Percentiles rank a stretch among this genome's conserved stretches.
Evolutionary conservation across 805 yeast genomes (phyloP).

Genomic region (Candida argentea): DNA sequence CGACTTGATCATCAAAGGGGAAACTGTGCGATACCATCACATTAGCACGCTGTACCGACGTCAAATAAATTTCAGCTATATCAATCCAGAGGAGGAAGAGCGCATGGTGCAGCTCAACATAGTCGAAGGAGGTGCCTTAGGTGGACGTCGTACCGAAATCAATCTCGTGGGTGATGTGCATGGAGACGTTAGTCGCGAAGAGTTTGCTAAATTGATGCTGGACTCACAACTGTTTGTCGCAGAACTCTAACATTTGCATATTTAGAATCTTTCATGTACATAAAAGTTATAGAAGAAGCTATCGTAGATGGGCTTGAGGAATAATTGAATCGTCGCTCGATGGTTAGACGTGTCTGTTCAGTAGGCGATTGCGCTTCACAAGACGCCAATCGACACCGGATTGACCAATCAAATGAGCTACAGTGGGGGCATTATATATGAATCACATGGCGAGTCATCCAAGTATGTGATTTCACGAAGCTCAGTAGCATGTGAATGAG

Average conservation of each 20-base stretch:
- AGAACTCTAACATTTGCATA: constrained; percentile 6
- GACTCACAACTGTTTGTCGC: constrained; percentile 10
- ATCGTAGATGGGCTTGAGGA: background rate
- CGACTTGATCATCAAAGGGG: constrained; percentile 27
- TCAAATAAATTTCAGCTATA: constrained; percentile 31
- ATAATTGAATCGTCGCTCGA: background rate
- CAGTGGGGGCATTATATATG: too few relatives aligned
- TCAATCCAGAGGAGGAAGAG: constrained; percentile 8
- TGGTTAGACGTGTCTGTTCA: too few relatives aligned
- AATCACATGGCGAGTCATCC: too few relatives aligned
- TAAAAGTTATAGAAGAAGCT: background rate
- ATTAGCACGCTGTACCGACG: constrained; percentile 34
- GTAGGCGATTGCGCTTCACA: too few relatives aligned
- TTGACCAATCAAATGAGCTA: too few relatives aligned
- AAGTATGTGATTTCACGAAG: too few relatives aligned
- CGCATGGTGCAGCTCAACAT: constrained; percentile 31
- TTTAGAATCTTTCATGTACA: constrained; percentile 1
- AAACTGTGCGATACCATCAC: constrained; percentile 33
- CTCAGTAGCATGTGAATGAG: too few relatives aligned
- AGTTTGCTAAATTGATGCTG: constrained; percentile 17
- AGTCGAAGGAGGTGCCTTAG: constrained; percentile 49
- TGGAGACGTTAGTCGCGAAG: constrained; percentile 9
- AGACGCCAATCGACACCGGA: too few relatives aligned
- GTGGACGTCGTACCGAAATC: constrained; percentile 44
- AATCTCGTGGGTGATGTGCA: constrained; percentile 31